Conservation (phyloP, 495 filamentous ascomycete species). For the Neurospora discreta region DNA sequence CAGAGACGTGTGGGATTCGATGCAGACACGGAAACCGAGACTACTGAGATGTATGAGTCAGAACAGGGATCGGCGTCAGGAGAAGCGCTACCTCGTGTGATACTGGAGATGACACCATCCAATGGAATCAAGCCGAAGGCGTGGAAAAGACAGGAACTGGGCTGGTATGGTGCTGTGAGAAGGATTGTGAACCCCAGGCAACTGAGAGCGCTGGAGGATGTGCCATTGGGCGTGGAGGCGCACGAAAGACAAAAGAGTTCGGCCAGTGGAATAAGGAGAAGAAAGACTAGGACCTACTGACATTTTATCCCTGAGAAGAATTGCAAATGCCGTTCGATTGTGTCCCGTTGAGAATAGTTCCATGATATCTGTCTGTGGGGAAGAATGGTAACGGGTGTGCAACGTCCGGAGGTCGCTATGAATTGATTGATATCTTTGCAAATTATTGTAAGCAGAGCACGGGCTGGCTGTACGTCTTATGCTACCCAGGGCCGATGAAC, state of each 20-base stretch:
- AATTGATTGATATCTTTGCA: not conserved
- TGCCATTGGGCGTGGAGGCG: slow-evolving; percentile 10
- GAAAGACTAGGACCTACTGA: slow-evolving; percentile 12
- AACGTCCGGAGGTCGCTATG: not conserved
- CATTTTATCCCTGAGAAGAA: not conserved
- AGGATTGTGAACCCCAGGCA: slow-evolving; percentile 7
- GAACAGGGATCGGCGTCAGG: slow-evolving; percentile 1
- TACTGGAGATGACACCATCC: slow-evolving; percentile 21
- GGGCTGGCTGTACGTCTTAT: not conserved
- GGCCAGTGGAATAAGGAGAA: not conserved
- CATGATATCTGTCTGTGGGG: not conserved
- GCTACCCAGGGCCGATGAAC: not conserved
- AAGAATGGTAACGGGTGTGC: not conserved
- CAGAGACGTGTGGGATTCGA: not conserved
- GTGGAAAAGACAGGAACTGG: slow-evolving; percentile 29
- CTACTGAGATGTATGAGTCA: slow-evolving; percentile 2
- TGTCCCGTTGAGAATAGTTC: not conserved
- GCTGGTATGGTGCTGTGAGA: slow-evolving; percentile 26
- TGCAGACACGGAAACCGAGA: not conserved
- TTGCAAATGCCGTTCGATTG: not conserved
- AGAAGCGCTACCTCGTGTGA: slow-evolving; percentile 15
- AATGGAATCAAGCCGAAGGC: slow-evolving; percentile 18
- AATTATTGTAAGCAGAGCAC: not conserved
- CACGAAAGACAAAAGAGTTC: slow-evolving; percentile 6
- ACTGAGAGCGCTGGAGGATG: slow-evolving; percentile 11